These are phyloP conservation scores for Solanum stenotomum DNA, from an alignment of 257 asterid genomes.

Conservation along the genomic window DNA sequence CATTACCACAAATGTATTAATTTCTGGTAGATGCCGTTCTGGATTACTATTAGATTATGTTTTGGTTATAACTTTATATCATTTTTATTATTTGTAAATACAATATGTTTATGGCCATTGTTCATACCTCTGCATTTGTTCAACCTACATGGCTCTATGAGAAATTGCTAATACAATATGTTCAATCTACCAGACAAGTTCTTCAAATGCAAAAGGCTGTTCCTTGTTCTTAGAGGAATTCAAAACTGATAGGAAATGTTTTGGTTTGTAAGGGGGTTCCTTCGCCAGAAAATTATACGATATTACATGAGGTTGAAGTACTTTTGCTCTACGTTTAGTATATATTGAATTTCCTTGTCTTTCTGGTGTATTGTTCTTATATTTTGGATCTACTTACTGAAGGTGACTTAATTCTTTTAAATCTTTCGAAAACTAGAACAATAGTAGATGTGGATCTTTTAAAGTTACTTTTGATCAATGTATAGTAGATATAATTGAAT, in stretches of 20 bases:
- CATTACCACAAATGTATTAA: not conserved
- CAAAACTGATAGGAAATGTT: not conserved
- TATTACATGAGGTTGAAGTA: not conserved
- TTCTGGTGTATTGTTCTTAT: not conserved
- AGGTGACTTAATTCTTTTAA: not conserved
- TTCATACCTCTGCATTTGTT: not conserved
- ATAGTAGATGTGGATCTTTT: not conserved
- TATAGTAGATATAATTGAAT: not conserved
- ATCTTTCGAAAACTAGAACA: not conserved
- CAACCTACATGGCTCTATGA: not conserved
- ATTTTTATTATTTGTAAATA: not conserved
- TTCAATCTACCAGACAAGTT: not conserved
- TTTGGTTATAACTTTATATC: not conserved
- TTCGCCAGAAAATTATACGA: not conserved
- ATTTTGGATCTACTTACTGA: not conserved
- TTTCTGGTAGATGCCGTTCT: not conserved
- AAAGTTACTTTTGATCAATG: not conserved
- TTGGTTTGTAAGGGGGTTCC: not conserved
- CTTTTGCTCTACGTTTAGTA: not conserved
- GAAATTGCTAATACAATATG: not conserved
- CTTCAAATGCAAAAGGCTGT: not conserved
- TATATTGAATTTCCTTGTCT: not conserved
- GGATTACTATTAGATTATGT: not conserved
- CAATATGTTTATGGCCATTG: not conserved
- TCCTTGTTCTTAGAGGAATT: not conserved